Evolutionary conservation across 2,329 filamentous ascomycete genomes (phyloP).

Genomic region (Myrmaecium sp.): DNA sequence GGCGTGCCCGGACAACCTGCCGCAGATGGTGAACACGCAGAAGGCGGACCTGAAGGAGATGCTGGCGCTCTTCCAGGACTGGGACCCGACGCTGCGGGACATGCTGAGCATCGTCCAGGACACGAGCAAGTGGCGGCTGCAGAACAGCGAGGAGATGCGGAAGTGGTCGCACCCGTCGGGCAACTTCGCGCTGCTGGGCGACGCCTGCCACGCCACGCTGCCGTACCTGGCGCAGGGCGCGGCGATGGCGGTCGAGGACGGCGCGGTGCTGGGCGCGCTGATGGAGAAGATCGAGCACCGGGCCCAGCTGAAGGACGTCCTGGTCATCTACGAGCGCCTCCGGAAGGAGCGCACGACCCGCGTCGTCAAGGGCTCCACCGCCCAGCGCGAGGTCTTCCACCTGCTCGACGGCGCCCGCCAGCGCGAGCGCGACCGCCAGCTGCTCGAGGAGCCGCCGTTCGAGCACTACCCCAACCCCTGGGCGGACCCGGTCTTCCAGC

Average conservation of each 20-base stretch:
- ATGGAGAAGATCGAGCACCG: constrained; percentile 14
- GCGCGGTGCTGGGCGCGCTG: constrained; percentile 41
- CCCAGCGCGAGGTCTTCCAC: constrained; percentile 1
- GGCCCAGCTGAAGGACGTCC: constrained; percentile 3
- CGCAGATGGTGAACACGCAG: constrained; percentile 30
- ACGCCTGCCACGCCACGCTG: constrained; percentile 8
- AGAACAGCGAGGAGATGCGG: constrained; percentile 1
- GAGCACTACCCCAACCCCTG: constrained; percentile 8
- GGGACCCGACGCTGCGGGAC: constrained; percentile 41
- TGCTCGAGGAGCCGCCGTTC: constrained; percentile 7
- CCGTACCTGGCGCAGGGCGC: constrained; percentile 25
- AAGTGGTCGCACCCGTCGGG: constrained; percentile 2
- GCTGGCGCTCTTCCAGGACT: constrained; percentile 36
- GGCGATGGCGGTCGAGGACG: constrained; percentile 48
- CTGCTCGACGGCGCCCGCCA: constrained; percentile 2
- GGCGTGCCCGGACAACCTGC: constrained; percentile 42
- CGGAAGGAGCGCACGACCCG: constrained; percentile 3
- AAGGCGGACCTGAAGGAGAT: constrained; percentile 41
- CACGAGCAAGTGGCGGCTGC: constrained; percentile 3
- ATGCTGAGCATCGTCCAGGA: constrained; percentile 2
- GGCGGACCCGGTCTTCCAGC: constrained; percentile 9
- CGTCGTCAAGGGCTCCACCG: constrained; percentile 2
- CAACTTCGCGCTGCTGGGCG: constrained; percentile 7
- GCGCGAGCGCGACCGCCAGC: constrained; percentile 2
- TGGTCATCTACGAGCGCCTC: constrained; percentile 5